Conservation (phyloP, 2,329 filamentous ascomycete genomes). For the Setomelanomma holmii region DNA sequence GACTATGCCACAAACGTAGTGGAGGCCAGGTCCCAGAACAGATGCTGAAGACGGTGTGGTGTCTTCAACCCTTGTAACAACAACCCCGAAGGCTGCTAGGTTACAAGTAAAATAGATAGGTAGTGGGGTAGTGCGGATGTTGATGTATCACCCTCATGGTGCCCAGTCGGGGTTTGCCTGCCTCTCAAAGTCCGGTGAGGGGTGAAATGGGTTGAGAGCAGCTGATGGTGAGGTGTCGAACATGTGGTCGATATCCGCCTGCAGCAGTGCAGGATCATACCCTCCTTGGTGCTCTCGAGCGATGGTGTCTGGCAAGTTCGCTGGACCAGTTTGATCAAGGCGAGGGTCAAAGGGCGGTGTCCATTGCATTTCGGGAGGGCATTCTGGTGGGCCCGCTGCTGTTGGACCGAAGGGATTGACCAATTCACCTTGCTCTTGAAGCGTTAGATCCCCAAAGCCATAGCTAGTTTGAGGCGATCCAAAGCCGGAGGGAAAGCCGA, state of each 20-base stretch:
- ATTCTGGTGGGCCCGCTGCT: not conserved
- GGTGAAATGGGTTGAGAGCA: not conserved
- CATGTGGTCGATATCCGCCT: not conserved
- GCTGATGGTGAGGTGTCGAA: not conserved
- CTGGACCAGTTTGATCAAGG: slow-evolving; percentile 1
- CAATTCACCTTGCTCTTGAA: not conserved
- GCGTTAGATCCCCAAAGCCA: not conserved
- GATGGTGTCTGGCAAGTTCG: not conserved
- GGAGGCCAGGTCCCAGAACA: not conserved
- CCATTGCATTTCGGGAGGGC: not conserved
- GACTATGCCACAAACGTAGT: no score
- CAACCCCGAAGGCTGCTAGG: not conserved
- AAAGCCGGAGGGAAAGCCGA: slow-evolving; percentile 1
- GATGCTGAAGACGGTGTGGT: not conserved
- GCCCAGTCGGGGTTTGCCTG: not conserved
- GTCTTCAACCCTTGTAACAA: not conserved
- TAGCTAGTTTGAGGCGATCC: slow-evolving; percentile 5
- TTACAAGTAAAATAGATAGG: not conserved
- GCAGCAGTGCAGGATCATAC: not conserved
- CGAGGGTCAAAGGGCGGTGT: not conserved
- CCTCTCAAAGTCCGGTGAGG: not conserved
- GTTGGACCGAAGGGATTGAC: no score
- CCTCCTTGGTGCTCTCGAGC: not conserved
- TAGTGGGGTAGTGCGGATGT: not conserved
- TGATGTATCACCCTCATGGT: not conserved